These are phyloP conservation scores for Metschnikowia rubicola DNA, from an alignment of 805 yeast species.

Conservation along the genomic window DNA sequence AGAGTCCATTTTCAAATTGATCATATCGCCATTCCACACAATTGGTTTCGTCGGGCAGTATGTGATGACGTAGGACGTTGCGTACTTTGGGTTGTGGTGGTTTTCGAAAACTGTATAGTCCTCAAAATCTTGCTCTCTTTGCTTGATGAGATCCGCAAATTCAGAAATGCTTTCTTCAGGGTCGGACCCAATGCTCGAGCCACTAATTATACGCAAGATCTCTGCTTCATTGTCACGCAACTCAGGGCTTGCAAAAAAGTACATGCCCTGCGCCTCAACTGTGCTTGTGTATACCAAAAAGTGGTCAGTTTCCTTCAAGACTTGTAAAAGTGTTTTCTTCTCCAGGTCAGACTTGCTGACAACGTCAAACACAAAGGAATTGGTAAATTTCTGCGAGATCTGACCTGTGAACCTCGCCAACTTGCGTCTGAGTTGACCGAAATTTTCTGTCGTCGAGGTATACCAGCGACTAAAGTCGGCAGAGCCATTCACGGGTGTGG, in stretches of 20 bases:
- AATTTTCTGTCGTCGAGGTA: conserved; percentile 61
- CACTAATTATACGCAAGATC: conserved; percentile 37
- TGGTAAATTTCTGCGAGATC: conserved; percentile 67
- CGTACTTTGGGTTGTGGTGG: conserved; percentile 24
- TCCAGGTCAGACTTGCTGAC: conserved; percentile 40
- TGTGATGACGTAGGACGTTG: conserved; percentile 63
- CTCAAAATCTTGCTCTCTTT: conserved; percentile 4
- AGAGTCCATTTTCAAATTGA: conserved; percentile 47
- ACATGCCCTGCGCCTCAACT: conserved; percentile 71
- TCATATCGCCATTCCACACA: conserved; percentile 84
- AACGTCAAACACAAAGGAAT: conserved; percentile 60
- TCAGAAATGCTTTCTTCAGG: conserved; percentile 23
- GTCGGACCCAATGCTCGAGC: conserved; percentile 38
- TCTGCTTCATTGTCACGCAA: conserved; percentile 41
- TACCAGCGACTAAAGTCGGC: conserved; percentile 58
- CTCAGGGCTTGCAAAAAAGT: conserved; percentile 71
- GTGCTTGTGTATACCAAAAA: conserved; percentile 72
- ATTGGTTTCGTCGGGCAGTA: conserved; percentile 79
- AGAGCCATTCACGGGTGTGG: conserved; percentile 35
- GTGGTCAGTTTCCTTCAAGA: conserved; percentile 65
- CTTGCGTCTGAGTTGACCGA: conserved; percentile 76
- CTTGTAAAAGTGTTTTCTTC: conserved; percentile 50
- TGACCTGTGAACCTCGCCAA: conserved; percentile 72
- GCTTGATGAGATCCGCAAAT: conserved; percentile 25
- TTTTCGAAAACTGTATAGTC: conserved; percentile 9